Percentiles rank a stretch among this genome's conserved stretches.
Evolutionary conservation across 345 rosid species (phyloP).

Genomic region (Combretum micranthum): DNA sequence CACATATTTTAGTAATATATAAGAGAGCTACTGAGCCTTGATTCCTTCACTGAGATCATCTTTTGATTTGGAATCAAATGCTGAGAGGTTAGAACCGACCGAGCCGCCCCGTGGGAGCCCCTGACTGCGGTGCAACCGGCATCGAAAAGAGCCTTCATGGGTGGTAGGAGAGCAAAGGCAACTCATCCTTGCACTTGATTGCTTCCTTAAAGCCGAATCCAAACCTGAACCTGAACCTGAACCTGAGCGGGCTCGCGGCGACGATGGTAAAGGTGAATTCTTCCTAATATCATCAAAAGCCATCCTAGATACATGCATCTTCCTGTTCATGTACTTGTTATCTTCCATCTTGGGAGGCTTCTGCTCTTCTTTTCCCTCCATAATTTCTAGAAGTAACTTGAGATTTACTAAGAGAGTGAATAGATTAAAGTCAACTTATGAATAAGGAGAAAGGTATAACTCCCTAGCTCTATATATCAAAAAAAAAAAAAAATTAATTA

Average conservation of each 20-base stretch:
- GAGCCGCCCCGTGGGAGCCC: constrained; percentile 47
- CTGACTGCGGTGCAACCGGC: constrained; percentile 49
- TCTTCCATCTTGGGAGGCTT: constrained; percentile 7
- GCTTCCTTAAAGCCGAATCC: background rate
- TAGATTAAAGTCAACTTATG: too few relatives aligned
- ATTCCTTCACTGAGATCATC: constrained; percentile 2
- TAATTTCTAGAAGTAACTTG: background rate
- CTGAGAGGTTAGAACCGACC: constrained; percentile 49
- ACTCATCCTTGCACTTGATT: constrained; percentile 14
- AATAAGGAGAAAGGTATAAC: too few relatives aligned
- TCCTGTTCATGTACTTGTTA: background rate
- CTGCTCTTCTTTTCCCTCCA: constrained; percentile 10
- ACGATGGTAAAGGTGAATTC: constrained; percentile 6
- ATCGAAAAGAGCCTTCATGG: constrained; percentile 66
- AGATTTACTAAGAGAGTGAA: background rate
- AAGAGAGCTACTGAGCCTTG: constrained; percentile 8
- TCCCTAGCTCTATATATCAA: too few relatives aligned
- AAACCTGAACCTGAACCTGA: background rate
- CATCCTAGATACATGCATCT: background rate
- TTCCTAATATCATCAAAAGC: constrained; percentile 5
- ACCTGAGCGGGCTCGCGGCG: background rate
- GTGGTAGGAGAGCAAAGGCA: constrained; percentile 82
- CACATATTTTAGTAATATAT: too few relatives aligned
- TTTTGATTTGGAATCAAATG: constrained; percentile 20
- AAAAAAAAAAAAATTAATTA: too few relatives aligned